Conservation (phyloP, 257 asterid genomes). For the Solanum chaucha region DNA sequence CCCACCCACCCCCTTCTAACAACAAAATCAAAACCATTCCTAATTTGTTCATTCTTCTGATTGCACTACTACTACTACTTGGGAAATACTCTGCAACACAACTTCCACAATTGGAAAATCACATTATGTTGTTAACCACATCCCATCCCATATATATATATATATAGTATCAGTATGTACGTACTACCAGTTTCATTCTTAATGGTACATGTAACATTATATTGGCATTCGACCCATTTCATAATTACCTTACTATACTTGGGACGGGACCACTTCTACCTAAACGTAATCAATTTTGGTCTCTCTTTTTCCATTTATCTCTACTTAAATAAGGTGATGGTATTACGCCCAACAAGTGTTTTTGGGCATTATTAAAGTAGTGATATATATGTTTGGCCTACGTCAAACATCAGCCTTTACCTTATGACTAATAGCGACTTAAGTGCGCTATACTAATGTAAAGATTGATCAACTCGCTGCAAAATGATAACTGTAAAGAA, state of each 20-base stretch:
- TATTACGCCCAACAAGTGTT: background rate
- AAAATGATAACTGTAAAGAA: background rate
- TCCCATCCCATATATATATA: background rate
- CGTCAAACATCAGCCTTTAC: background rate
- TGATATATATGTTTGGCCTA: too few species aligned
- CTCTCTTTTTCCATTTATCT: background rate
- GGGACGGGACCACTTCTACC: background rate
- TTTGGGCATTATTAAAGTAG: background rate
- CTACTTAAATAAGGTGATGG: background rate
- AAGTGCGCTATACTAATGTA: background rate
- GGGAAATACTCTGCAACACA: background rate
- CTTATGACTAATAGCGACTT: background rate
- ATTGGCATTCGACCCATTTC: background rate
- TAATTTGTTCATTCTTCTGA: background rate
- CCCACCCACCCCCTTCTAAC: too few species aligned
- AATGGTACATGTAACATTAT: background rate
- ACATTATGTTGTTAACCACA: background rate
- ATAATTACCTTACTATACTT: background rate
- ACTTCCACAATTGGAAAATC: background rate
- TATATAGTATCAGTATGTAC: too few species aligned
- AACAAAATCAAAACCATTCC: background rate
- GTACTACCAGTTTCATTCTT: background rate
- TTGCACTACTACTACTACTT: background rate
- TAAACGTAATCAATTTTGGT: background rate
- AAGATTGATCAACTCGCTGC: background rate